These are phyloP conservation scores for Aspergillus brasiliensis DNA, from an alignment of 2,329 filamentous ascomycete genomes.

Conservation along the genomic window DNA sequence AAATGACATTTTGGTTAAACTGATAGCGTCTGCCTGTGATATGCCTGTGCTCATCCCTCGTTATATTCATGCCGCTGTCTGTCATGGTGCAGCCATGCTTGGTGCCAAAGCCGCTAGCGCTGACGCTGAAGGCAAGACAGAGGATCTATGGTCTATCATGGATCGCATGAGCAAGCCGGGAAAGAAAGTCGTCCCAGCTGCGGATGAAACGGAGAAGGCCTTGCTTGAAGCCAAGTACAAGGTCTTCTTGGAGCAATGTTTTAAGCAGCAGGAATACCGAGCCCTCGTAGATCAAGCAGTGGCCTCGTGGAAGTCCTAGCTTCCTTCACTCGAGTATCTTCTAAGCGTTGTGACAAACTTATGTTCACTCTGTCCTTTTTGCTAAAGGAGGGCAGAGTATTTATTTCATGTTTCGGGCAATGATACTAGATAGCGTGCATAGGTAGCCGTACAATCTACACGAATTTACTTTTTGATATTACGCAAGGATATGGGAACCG, in stretches of 20 bases:
- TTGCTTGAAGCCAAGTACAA: constrained; percentile 87
- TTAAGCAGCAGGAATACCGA: constrained; percentile 80
- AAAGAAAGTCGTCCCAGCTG: constrained; percentile 74
- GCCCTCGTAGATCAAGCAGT: constrained; percentile 70
- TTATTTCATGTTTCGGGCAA: background rate
- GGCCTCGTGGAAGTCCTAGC: constrained; percentile 42
- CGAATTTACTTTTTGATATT: no score
- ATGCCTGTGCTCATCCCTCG: constrained; percentile 93
- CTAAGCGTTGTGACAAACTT: background rate
- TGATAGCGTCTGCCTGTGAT: constrained; percentile 85
- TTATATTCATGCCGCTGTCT: constrained; percentile 93
- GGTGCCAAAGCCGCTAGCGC: constrained; percentile 95
- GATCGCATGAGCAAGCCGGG: constrained; percentile 95
- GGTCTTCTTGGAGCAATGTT: constrained; percentile 91
- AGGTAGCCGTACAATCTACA: background rate
- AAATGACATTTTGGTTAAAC: constrained; percentile 86
- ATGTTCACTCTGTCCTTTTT: background rate
- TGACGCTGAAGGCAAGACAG: constrained; percentile 73
- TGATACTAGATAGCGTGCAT: background rate
- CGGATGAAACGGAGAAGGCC: constrained; percentile 72
- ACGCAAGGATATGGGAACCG: background rate
- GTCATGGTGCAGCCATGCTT: constrained; percentile 97
- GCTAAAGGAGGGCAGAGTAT: background rate
- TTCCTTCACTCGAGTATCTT: background rate
- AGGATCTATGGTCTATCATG: constrained; percentile 96